Evolutionary conservation across 768 basidiomycete genomes (phyloP), one percentile per base, ranked within the genome.

Genomic region (Rhizopogon roseolus): DNA sequence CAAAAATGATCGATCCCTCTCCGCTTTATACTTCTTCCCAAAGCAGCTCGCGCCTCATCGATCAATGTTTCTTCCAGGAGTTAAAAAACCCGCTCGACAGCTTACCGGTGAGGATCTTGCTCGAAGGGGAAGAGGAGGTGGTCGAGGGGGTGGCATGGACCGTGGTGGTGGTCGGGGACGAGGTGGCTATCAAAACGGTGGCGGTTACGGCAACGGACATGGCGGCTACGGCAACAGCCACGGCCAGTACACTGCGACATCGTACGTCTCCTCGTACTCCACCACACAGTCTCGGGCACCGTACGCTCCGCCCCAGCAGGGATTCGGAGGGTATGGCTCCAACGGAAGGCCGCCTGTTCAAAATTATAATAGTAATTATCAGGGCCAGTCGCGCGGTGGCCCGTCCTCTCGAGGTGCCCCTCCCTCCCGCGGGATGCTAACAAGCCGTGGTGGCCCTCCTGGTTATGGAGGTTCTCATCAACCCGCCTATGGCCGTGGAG

Each of bases 11-110:
- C 80, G 83, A 22, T 90, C 95, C 9, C 73, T 98, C 11, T 95
- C 93, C 0, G 93, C 86, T 2, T 70, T 85, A 32, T 98, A 93
- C 69, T 85, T 82, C 68, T 97, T 94, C 80, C 95, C 97, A 0
- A 81, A 83, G 63, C 96, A 98, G 64, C 67, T 86, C 11, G 80
- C 80, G 2, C 91, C 93, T 2, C 97, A 99, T 66, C 85, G 81
- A 44, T 96, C 93, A 14, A 74, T 87, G 41, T 72, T 98, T 27
- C 76, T 99, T 2, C 86, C 86, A 7, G 91, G 90, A 1, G 82
- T 81, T 28, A 81, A 72, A 58, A 79, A 77, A 53, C 76, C 81
- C 1, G 71, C 77, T 9, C 80, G 84, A 9, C 69, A 84, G 1
- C 76, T 99, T 38, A 81, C 79, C 10, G 67, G 83, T 2, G 72